Evolutionary conservation across 2,329 filamentous ascomycete genomes (phyloP), one percentile per base, ranked within the genome.

Genomic region (Colletotrichum tofieldiae): DNA sequence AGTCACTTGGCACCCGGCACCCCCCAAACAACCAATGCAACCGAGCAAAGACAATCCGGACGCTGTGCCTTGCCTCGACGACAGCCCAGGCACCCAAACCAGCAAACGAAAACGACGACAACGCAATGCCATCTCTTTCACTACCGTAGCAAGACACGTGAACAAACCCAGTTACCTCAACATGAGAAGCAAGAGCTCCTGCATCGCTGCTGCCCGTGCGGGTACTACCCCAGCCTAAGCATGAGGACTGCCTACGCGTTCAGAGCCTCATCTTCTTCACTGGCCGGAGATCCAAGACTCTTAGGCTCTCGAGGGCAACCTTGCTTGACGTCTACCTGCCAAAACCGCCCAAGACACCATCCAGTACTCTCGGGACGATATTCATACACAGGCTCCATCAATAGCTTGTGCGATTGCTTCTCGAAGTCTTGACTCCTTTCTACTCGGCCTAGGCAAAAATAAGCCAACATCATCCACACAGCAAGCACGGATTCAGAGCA

Each of bases 81-180:
- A 29, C 32, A n/a, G 41, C 26, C 41, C 18, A 35, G 58, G 29
- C 58, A 61, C 51, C 18, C 45, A 29, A 51, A 26, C 32, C n/a
- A 63, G 26, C 64, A 67, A 71, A 62, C 64, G 58, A 23, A 52
- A 56, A 56, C 32, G 45, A 61, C 41, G 64, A 56, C 56, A 71
- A 56, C 26, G 49, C 16, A 63, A 63, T n/a, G 58, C 59, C 51
- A 58, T 56, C 62, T 49, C 41, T 65, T 49, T 45, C 52, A 35
- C 54, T 54, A 20, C 7, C 14, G 12, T n/a, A 51, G 65, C 65
- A 63, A 67, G 45, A 47, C 41, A 58, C 37, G 37, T 37, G 49
- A 45, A 51, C 58, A 68, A 58, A 47, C 56, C 32, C 23, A 35
- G 9, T 18, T 9, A 43, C 41, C 23, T 32, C 3, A 52, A 43